Base-by-base conservation (phyloP, 1,284 basidiomycete genomes). In the Cystobasidiaceae sp. region DNA sequence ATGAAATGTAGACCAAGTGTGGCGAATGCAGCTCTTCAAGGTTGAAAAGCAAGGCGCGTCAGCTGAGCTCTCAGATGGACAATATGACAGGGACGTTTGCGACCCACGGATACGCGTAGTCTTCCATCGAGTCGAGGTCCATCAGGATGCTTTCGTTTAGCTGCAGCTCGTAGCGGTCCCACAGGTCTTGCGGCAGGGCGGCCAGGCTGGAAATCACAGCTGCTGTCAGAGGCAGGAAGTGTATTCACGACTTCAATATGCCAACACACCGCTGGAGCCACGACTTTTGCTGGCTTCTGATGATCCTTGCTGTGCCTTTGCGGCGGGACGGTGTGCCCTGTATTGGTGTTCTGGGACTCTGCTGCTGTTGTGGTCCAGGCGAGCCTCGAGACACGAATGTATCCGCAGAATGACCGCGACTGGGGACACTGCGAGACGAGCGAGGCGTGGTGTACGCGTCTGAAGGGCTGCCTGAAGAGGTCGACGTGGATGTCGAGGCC, bases 21-120 rank as follows among this genome's bases (percentile, higher is more conserved):
- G 34, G 49, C 60, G 7, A 48, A 25, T 25, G 25, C 60, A 11
- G 50, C 39, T 1, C 59, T 61, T 9, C 1, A 21, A 4, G 5
- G 23, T 33, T 4, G 7, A 5, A 28, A 2, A 23, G 3, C 9
- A n/a, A 28, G 52, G 15, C 3, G 3, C 11, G 4, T n/a, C n/a
- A n/a, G n/a, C n/a, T n/a, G n/a, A n/a, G n/a, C n/a, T n/a, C n/a
- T n/a, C n/a, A n/a, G n/a, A n/a, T n/a, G n/a, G n/a, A n/a, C n/a
- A n/a, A n/a, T n/a, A n/a, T n/a, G 3, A 15, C 17, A 51, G 17
- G 25, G 27, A 21, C 19, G 17, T 4, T 19, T n/a, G 7, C n/a
- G 5, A 60, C 48, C n/a, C 30, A 61, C 59, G 60, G 49, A 25
- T 62, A 62, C n/a, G 60, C 60, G 25, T 30, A 19, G n/a, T 62